These are phyloP conservation scores for Salix caprea DNA, from an alignment of 345 rosid genomes.

Conservation along the genomic window DNA sequence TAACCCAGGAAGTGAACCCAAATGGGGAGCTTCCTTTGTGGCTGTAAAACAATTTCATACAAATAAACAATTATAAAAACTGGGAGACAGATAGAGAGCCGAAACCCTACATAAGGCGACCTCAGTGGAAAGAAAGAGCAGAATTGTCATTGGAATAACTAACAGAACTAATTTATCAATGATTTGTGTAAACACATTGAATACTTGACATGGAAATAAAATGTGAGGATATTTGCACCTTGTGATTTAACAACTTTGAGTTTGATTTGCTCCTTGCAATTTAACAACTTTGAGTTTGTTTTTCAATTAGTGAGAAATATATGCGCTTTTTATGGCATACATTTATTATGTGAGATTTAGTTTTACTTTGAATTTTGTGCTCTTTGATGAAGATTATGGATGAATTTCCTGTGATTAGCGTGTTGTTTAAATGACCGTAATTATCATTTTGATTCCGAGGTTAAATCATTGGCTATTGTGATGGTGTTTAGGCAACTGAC, in stretches of 20 bases:
- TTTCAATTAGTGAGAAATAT: background rate
- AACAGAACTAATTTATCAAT: too few relatives aligned
- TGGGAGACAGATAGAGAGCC: too few relatives aligned
- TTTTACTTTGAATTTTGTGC: background rate
- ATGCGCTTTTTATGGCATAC: background rate
- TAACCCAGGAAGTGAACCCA: too few relatives aligned
- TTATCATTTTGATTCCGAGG: background rate
- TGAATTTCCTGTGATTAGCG: background rate
- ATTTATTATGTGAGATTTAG: background rate
- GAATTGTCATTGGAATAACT: too few relatives aligned
- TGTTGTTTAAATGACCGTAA: background rate
- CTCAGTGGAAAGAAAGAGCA: too few relatives aligned
- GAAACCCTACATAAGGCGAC: too few relatives aligned
- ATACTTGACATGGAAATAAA: background rate
- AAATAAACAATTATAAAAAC: too few relatives aligned
- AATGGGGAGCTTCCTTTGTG: too few relatives aligned
- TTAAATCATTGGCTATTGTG: background rate
- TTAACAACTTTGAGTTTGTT: background rate
- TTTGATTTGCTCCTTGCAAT: background rate
- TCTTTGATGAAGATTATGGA: background rate
- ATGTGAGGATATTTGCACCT: background rate
- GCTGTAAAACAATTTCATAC: too few relatives aligned
- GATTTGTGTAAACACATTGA: background rate
- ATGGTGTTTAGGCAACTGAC: conserved; percentile 60
- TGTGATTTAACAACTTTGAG: background rate